Base-by-base conservation (phyloP, 1,139 yeast species). In the Entelexis sorbosivorans region DNA sequence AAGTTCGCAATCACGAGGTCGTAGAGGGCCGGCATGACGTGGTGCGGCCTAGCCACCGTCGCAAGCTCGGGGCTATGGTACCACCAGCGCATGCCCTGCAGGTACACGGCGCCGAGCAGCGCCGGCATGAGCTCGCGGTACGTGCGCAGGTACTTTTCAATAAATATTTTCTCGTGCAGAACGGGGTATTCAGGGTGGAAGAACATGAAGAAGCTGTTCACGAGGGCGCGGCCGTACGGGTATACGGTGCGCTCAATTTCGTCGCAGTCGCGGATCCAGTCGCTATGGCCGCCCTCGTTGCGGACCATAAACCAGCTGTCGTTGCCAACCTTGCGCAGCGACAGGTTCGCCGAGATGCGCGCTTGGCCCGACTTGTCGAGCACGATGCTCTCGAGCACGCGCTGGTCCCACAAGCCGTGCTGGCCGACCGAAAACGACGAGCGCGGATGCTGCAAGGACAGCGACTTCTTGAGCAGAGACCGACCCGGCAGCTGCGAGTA, bases 91-190 rank as follows among this genome's bases (percentile, higher is more conserved):
- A 72, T 58, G 0, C 75, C 75, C 49, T 72, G 64, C 16, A 70
- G 60, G 58, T 73, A 73, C 1, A 73, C 71, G 35, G 72, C 70
- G 1, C 72, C 71, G n/a, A 73, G 58, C 35, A 73, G 56, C 1
- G 75, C 64, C 2, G 77, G 75, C 49, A 71, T 67, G 49, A 73
- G 69, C 56, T 73, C 76, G 48, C 75, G 63, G 54, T 72, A 72
- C 5, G 74, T 71, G 38, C 76, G 63, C 17, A 70, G 59, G 60
- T 71, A 73, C 53, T 73, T 71, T 52, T 73, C 76, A 33, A 70
- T 54, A 53, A 72, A 71, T 1, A 73, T 74, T 33, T 68, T 65
- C 52, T 71, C 69, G 43, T 70, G 71, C 9, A 73, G 58, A 6
- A 73, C 63, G 1, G 76, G 76, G 46, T 69, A 65, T 9, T 69